Evolutionary conservation across 352 stramenopile genomes (phyloP).

Genomic region (Pythium dissotocum): DNA sequence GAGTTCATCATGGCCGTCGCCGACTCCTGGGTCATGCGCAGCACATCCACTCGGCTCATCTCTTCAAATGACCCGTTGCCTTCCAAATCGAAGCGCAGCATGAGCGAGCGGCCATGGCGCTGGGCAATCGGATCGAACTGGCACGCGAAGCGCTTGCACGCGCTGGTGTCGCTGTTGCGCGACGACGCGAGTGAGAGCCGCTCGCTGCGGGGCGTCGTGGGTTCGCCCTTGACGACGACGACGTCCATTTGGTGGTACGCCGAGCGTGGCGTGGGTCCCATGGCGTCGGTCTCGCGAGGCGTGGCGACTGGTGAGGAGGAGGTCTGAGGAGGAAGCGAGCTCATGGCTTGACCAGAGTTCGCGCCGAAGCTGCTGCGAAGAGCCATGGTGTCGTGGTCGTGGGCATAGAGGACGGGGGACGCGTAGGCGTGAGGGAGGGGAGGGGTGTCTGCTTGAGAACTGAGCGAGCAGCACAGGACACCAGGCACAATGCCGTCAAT

Average conservation of each 20-base stretch:
- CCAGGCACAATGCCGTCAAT: background rate
- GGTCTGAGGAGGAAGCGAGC: background rate
- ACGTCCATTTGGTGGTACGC: conserved; percentile 26
- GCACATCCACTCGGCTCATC: conserved; percentile 61
- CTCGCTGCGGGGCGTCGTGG: background rate
- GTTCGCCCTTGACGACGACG: background rate
- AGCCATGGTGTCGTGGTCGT: conserved; percentile 3
- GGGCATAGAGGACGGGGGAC: background rate
- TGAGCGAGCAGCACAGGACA: background rate
- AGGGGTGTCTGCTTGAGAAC: background rate
- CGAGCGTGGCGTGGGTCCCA: conserved; percentile 26
- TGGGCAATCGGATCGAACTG: conserved; percentile 4
- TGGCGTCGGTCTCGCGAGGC: conserved; percentile 14
- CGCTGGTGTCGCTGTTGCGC: background rate
- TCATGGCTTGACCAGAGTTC: conserved; percentile 1
- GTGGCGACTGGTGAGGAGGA: background rate
- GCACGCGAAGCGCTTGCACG: conserved; percentile 2
- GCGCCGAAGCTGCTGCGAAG: conserved; percentile 4
- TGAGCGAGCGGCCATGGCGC: conserved; percentile 19
- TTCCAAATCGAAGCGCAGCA: conserved; percentile 47
- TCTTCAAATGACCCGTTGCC: conserved; percentile 59
- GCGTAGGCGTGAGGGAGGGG: too few relatives aligned
- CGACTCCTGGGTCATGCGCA: conserved; percentile 61
- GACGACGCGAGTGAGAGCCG: background rate
- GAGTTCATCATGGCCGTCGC: conserved; percentile 22